Evolutionary conservation across 2,329 filamentous ascomycete species (phyloP), one percentile per base, ranked within the genome.

Genomic region (Ascochyta fabae): DNA sequence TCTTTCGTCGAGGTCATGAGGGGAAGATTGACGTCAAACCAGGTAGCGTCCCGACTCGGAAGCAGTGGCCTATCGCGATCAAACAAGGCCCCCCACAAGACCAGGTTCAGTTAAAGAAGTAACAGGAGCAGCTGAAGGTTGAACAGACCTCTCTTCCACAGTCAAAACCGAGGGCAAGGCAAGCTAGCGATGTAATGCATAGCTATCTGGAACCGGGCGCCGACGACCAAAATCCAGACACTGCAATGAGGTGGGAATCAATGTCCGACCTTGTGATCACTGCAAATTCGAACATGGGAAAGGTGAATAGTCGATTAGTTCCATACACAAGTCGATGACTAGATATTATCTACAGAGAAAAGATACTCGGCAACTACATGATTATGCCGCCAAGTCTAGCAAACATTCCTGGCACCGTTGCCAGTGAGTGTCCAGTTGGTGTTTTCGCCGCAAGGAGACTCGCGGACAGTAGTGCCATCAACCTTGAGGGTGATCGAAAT

Each of bases 371-470:
- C 19, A 15, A 22, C 19, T 2, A 23, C 19, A 12, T 13, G 9
- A 12, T 39, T 36, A 3, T 3, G n/a, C 8, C 24, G 24, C 24
- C 8, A 12, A 24, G 27, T 39, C 47, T 55, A 65, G 42, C 68
- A 71, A 12, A 71, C 64, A 15, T 53, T 66, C 49, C 56, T 62
- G 1, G 35, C 53, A 3, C 59, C 83, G 45, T 79, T 79, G 0
- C 83, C 83, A 3, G 78, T 73, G 15, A 85, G 71, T 1, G 62
- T 77, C 78, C 81, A 84, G 48, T 67, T 81, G 15, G 77, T 81
- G 59, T 65, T 67, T 48, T 86, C 85, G 3, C 78, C 75, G 40
- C 84, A 86, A 6, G 84, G 84, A 3, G 74, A 79, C 71, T 86
- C 84, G 6, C 78, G 74, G 2, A 86, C 83, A 2, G 79, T 72